Base-by-base conservation (phyloP, 106 monocot genomes). In the Gastrodia elata region DNA sequence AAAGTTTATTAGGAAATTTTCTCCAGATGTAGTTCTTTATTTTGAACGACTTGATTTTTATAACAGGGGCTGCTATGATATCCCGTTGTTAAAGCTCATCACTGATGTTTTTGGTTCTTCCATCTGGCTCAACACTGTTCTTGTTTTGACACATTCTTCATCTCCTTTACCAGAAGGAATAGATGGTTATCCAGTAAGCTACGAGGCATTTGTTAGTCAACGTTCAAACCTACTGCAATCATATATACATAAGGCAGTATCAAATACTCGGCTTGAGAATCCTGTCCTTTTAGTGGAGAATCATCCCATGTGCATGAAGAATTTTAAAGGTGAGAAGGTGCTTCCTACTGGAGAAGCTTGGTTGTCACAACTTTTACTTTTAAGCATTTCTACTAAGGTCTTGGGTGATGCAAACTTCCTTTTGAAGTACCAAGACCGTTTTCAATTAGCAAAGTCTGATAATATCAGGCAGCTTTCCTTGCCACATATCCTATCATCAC, bases 91-190 rank as follows among this genome's bases (percentile, higher is more conserved):
- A 38, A 97, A 97, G 68, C 92, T 97, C 38, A 80, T 97, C 65
- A 88, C 82, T 34, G 84, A 93, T 37, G 79, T 93, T 28, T 84
- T 97, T 81, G 88, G 96, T 65, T 73, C 87, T 49, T 88, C 96
- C 3, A 90, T 97, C 57, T 97, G 96, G 96, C 90, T 88, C 73
- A 93, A 80, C 72, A 84, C 92, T 32, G 78, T 90, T 68, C 72
- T 97, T 49, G 92, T 90, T 36, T 77, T 97, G 86, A 93, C 96
- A 7, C 92, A 97, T 80, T 75, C 85, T 72, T 85, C 86, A 4
- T 86, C 90, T 8, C 81, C 68, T 73, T 77, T 77, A 68, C 83
- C 77, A 16, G 92, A 97, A 79, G 88, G 83, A 56, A 70, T 78
- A 24, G 79, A 86, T 83, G 88, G 91, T 67, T 78, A 59, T 77